Base-by-base conservation (phyloP, 768 basidiomycete genomes). In the Leccinum ochraceum region DNA sequence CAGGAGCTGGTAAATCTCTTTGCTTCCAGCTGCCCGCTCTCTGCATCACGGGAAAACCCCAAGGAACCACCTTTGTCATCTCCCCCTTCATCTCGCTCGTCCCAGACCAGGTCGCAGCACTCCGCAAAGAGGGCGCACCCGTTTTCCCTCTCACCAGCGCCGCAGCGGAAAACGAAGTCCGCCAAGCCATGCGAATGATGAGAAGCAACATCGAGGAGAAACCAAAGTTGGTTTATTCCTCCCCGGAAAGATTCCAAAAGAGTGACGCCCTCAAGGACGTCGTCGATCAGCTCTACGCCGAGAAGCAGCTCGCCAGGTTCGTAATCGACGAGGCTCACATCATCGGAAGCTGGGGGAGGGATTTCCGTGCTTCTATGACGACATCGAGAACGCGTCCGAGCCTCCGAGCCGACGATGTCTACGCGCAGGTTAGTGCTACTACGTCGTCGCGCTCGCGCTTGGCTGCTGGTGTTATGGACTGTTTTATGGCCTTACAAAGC, bases 291-390 rank as follows among this genome's bases (percentile, higher is more conserved):
- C 77, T 98, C 3, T 81, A 94, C 68, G 69, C 75, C 8, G 70
- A 76, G 26, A 77, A 80, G 4, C 77, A 82, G 58, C 71, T 99
- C 44, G 94, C 93, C 14, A 80, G 96, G 34, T 96, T 99, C 70
- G 95, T 97, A 1, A 83, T 98, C 54, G 97, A 99, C 70, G 97
- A 99, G 72, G 96, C 95, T 2, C 97, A 99, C 72, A 94, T 94
- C 71, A 91, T 98, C 48, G 88, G 87, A 14, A 87, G 87, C 22
- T 98, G 97, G 97, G 96, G 96, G 6, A 86, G 95, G 68, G 89
- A 95, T 70, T 95, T 97, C 69, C 86, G 96, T 54, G 84, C 85
- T n/a, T 84, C 90, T 26, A 26, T 26, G 26, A 26, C 26, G 26
- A 26, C 26, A 26, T 26, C 26, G 26, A 26, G 26, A 26, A 26